phyloP scores from a whole-genome alignment of 495 filamentous ascomycete species.

The Amorphotheca resinae region DNA sequence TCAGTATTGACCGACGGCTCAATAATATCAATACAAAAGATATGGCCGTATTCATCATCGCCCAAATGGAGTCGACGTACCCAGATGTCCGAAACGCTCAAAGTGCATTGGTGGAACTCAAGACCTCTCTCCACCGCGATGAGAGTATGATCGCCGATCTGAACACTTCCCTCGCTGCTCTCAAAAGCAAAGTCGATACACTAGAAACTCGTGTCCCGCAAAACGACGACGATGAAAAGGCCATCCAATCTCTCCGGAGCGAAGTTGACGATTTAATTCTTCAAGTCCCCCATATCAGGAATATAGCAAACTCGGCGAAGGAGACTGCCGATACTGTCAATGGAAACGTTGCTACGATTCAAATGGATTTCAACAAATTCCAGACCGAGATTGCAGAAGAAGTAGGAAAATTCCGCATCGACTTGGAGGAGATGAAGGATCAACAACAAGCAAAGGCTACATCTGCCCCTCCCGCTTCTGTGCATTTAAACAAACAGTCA shows the following conservation, averaged over 20 bases:
- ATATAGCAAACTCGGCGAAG: background rate
- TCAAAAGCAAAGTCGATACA: background rate
- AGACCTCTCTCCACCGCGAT: background rate
- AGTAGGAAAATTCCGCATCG: background rate
- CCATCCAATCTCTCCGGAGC: background rate
- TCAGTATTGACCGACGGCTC: background rate
- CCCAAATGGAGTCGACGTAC: background rate
- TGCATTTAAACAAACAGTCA: no score
- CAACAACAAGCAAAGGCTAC: background rate
- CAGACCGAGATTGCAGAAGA: background rate
- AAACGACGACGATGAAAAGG: background rate
- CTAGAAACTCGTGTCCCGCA: background rate
- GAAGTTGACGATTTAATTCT: background rate
- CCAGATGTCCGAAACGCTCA: slow-evolving; percentile 3
- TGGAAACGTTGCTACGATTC: background rate
- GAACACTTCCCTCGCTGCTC: background rate
- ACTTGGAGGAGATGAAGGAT: background rate
- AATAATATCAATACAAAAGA: slow-evolving; percentile 7
- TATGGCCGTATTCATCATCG: background rate
- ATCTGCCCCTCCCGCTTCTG: no score
- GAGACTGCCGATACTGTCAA: background rate
- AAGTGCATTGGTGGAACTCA: background rate
- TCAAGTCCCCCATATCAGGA: background rate
- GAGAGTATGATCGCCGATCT: background rate
- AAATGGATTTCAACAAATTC: background rate